Evolutionary conservation across 345 rosid genomes (phyloP), one percentile per base, ranked within the genome.

Genomic region (Eucalyptus pauciflora): DNA sequence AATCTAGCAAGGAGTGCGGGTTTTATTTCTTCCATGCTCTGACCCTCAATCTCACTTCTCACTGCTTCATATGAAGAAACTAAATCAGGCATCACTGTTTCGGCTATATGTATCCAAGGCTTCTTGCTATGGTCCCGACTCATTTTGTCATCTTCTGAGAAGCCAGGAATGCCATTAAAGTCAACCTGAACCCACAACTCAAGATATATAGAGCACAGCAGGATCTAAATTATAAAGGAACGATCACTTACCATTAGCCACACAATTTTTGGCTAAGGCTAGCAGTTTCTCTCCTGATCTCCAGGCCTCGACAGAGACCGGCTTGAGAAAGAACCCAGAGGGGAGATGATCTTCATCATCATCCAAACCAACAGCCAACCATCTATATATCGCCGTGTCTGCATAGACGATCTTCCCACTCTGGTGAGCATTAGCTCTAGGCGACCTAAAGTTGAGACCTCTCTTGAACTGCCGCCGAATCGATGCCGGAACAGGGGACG

Each of bases 261-360:
- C 50, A 85, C 62, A 20, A 86, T 87, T 89, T 37, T 90, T 93
- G 62, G 92, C 93, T 90, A 96, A 90, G 25, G 91, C 86, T 3
- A 91, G 69, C 41, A 92, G 92, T 83, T 92, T 92, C 58, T 60
- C 89, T 37, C 95, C 94, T 33, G 25, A 14, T 90, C 15, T 91
- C 67, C 52, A 0, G 14, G 56, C 1, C 16, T 86, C 90, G 37
- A 86, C 56, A 10, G 51, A 87, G 25, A 79, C 27, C 11, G 89
- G 91, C 86, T 91, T 50, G 49, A 92, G 89, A 48, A 45, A 67
- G 88, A 88, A 5, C 50, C 89, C 81, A 62, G 89, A 50, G 29
- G 91, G 93, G 18, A 89, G 31, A 25, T 48, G 86, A 41, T 76
- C 83, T 33, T 43, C 80, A 46, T 85, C 80, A 18, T 14, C 60